Evolutionary conservation across 2,329 filamentous ascomycete species (phyloP), one percentile per base, ranked within the genome.

Genomic region (Talaromyces sp.): DNA sequence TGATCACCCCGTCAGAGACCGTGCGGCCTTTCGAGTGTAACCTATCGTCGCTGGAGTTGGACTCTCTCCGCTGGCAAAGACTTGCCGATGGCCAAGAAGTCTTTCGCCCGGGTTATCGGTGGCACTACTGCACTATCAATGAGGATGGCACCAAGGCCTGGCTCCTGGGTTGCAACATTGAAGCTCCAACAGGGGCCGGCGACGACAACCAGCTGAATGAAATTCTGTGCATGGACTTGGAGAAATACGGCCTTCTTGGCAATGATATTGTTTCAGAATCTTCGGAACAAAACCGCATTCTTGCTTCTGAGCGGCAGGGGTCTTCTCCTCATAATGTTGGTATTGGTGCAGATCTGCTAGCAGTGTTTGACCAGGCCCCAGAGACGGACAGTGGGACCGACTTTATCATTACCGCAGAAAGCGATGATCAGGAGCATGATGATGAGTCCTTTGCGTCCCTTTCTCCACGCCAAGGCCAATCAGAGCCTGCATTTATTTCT

Each of bases 61-160:
- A 89, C 61, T 88, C 90, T 0, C 78, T 97, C 55, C 88, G 92
- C 54, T 99, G 94, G 94, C 92, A 96, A 74, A 95, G 92, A 71
- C 81, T 99, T 19, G 94, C 93, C 1, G 93, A 97, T 69, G 94
- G 94, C 3, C 89, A 91, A 55, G 94, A 99, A 71, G 88, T 99
- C 35, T 99, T 97, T 77, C 90, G 90, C 66, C 81, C 87, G 0
- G 91, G 89, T n/a, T 97, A 94, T 73, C 86, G 93, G 62, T 99
- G 94, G 94, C 93, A 97, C 74, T 99, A 99, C 72, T 97, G 94
- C 73, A 96, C 92, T 3, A 89, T 97, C 76, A 95, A 97, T 71
- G 88, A 94, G 62, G 91, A 96, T 68, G 93, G 93, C 6, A 97
- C 94, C 7, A 96, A 96, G 72, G 94, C 92, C 8, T 99, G 94